These are phyloP conservation scores for Planoprotostelium fungivorum DNA, from an alignment of 78 protist species.

Conservation along the genomic window DNA sequence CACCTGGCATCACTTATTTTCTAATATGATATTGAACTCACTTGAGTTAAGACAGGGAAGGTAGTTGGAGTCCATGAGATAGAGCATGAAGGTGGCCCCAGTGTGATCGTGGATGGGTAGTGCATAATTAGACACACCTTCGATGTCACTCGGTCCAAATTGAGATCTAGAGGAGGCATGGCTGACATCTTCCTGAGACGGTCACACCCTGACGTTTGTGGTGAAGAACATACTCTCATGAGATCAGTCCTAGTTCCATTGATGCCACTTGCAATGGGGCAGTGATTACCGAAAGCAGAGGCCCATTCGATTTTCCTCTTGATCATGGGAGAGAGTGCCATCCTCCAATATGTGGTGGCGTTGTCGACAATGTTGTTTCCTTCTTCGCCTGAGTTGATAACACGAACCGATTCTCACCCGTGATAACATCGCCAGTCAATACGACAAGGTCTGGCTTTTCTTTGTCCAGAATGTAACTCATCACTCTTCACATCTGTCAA, in stretches of 20 bases:
- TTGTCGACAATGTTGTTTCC: slow-evolving; percentile 46
- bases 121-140: slow-evolving; percentile 44
- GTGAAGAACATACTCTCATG: neutral
- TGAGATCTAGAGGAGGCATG: neutral
- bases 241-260: slow-evolving; percentile 19
- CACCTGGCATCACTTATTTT: no score
- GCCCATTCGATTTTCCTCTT: slow-evolving; percentile 23
- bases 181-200: neutral
- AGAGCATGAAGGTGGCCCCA: no score
- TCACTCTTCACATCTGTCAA: neutral
- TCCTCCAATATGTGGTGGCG: slow-evolving; percentile 38
- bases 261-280: slow-evolving; percentile 8
- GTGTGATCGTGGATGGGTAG: no score
- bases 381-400: neutral
- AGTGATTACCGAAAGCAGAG: slow-evolving; percentile 50
- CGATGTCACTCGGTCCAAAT: slow-evolving; percentile 10
- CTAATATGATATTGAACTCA: no score
- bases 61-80: no score
- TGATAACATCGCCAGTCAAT: slow-evolving; percentile 54
- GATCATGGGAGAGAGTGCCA: slow-evolving; percentile 4
- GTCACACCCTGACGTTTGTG: slow-evolving; percentile 1
- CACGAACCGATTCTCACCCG: neutral
- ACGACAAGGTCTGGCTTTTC: slow-evolving; percentile 9
- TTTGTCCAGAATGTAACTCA: neutral
- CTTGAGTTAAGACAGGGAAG: no score